Evolutionary conservation across 805 yeast genomes (phyloP).

Genomic region (Teunomyces pallodes): DNA sequence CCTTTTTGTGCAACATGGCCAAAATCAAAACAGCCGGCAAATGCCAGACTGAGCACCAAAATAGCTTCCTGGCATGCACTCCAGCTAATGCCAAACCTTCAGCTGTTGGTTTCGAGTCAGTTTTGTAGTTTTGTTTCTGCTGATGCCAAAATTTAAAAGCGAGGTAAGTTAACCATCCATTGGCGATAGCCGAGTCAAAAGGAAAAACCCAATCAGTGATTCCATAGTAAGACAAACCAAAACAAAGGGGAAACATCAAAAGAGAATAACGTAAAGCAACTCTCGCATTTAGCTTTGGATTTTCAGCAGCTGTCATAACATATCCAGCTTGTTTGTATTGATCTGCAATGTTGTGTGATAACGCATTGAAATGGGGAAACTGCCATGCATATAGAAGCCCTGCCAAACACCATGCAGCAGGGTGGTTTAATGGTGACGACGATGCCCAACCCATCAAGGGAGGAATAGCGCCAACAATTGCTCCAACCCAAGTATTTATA

Average conservation of each 20-base stretch:
- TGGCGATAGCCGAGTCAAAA: conserved; percentile 76
- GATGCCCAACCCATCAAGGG: conserved; percentile 99
- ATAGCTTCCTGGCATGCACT: conserved; percentile 74
- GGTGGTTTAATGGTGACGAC: conserved; percentile 72
- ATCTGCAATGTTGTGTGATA: conserved; percentile 81
- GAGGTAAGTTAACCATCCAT: conserved; percentile 81
- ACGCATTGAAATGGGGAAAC: conserved; percentile 94
- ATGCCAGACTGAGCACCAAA: conserved; percentile 95
- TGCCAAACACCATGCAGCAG: conserved; percentile 95
- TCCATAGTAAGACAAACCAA: conserved; percentile 72
- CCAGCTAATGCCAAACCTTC: conserved; percentile 62
- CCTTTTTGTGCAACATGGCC: conserved; percentile 93
- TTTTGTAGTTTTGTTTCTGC: conserved; percentile 59
- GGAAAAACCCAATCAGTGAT: conserved; percentile 81
- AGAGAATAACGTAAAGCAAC: conserved; percentile 88
- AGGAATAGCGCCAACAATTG: conserved; percentile 97
- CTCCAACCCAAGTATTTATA: conserved; percentile 97
- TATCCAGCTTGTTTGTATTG: conserved; percentile 94
- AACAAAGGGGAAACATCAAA: conserved; percentile 92
- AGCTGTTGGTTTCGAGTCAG: conserved; percentile 42
- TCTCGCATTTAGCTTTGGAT: conserved; percentile 88
- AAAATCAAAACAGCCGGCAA: conserved; percentile 83
- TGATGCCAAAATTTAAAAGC: conserved; percentile 85
- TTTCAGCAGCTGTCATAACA: conserved; percentile 94
- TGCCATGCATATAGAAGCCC: conserved; percentile 94